Evolutionary conservation across 176 grass and related monocot genomes (phyloP).

Genomic region (Oryza meridionalis): DNA sequence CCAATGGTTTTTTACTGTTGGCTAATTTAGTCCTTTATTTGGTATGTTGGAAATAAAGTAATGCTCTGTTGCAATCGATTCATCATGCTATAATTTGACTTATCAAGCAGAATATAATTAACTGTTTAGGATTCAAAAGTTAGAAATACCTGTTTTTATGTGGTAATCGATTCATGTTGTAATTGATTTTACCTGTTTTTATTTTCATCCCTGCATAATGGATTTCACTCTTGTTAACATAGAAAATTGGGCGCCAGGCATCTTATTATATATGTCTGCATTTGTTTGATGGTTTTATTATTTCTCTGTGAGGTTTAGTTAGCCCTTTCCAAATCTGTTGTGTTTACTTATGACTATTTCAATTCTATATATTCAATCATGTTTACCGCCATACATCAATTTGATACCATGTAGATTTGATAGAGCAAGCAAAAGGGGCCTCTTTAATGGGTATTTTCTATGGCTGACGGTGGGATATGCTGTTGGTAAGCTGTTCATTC

Average conservation of each 20-base stretch:
- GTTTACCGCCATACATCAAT: not conserved
- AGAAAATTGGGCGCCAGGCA: not conserved
- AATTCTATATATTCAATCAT: not conserved
- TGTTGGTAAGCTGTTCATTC: constrained; percentile 60
- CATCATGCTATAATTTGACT: not conserved
- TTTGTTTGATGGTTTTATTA: constrained; percentile 9
- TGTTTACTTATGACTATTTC: not conserved
- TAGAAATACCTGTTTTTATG: not conserved
- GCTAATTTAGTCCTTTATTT: not conserved
- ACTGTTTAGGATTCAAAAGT: not conserved
- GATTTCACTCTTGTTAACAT: constrained; percentile 6
- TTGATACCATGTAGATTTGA: constrained; percentile 64
- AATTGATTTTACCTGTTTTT: not conserved
- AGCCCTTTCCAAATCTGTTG: not conserved
- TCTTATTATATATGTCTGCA: not conserved
- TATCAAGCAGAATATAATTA: not conserved
- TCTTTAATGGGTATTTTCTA: constrained; percentile 89
- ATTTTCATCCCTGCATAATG: not conserved
- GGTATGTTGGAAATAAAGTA: not conserved
- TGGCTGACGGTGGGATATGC: constrained; percentile 88
- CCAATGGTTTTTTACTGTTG: not conserved
- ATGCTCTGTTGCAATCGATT: not conserved
- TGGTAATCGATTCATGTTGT: not conserved
- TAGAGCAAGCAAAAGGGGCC: constrained; percentile 69
- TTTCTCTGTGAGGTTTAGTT: not conserved